These are phyloP conservation scores for Diaporthe sp. DNA, from an alignment of 2,329 filamentous ascomycete genomes.

Conservation along the genomic window DNA sequence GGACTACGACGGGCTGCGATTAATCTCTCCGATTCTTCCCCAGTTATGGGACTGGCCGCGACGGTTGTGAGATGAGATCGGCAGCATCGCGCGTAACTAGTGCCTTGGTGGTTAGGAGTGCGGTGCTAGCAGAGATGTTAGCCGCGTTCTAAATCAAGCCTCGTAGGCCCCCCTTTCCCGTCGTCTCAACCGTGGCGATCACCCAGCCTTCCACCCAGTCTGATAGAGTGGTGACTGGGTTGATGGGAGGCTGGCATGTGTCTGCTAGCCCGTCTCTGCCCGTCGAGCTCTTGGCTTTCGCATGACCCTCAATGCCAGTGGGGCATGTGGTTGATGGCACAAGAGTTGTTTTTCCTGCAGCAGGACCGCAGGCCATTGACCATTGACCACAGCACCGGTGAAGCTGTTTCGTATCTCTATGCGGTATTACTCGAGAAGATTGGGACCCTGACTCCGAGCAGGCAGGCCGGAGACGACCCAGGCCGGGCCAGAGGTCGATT, in stretches of 20 bases:
- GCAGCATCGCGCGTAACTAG: conserved; percentile 16
- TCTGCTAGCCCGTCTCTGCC: background rate
- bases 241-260: conserved; percentile 7
- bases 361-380: conserved; percentile 3
- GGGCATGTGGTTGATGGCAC: background rate
- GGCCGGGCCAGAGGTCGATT: conserved; percentile 28
- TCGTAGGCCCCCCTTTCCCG: conserved; percentile 14
- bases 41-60: conserved; percentile 17
- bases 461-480: background rate
- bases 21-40: conserved; percentile 10
- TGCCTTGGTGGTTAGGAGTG: conserved; percentile 16
- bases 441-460: conserved; percentile 22
- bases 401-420: conserved; percentile 22
- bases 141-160: conserved; percentile 27
- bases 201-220: conserved; percentile 4
- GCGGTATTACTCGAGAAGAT: conserved; percentile 31
- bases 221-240: background rate
- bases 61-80: conserved; percentile 31
- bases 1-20: background rate
- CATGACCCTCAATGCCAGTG: conserved; percentile 15
- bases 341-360: background rate
- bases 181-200: conserved; percentile 30
- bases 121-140: conserved; percentile 15
- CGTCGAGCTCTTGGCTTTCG: background rate
- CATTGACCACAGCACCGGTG: conserved; percentile 5